Percentiles rank a stretch among this genome's conserved stretches.
Evolutionary conservation across 805 yeast genomes (phyloP).

Genomic region (Metschnikowia lachancei): DNA sequence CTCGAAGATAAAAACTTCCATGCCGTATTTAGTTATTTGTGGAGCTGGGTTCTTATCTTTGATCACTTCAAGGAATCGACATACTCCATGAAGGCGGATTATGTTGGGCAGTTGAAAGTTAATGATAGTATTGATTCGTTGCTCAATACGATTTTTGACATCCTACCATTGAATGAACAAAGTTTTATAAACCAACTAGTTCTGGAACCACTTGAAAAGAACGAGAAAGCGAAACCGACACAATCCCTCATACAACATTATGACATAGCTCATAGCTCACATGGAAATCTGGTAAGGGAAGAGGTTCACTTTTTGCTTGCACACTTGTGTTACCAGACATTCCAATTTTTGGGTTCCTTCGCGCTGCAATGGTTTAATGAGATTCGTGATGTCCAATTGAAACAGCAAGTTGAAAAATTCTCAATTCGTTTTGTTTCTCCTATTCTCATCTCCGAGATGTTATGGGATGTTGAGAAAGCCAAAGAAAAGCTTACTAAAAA

Average conservation of each 20-base stretch:
- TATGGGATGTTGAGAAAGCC: constrained; percentile 48
- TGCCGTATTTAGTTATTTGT: constrained; percentile 44
- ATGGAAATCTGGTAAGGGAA: constrained; percentile 22
- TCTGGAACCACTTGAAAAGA: constrained; percentile 16
- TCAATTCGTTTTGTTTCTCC: constrained; percentile 65
- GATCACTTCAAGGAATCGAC: constrained; percentile 63
- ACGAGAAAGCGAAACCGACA: constrained; percentile 13
- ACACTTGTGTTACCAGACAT: constrained; percentile 50
- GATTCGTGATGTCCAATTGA: constrained; percentile 65
- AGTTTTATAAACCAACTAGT: constrained; percentile 23
- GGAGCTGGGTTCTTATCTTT: constrained; percentile 68
- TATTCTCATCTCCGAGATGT: constrained; percentile 53
- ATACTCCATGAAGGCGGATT: constrained; percentile 57
- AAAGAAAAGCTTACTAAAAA: constrained; percentile 30
- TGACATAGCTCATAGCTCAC: constrained; percentile 20
- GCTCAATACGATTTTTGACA: constrained; percentile 58
- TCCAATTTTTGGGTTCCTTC: constrained; percentile 53
- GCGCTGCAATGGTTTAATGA: constrained; percentile 69
- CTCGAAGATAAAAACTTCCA: constrained; percentile 10
- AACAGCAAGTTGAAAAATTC: constrained; percentile 58
- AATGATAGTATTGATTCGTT: constrained; percentile 47
- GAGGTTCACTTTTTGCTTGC: constrained; percentile 44
- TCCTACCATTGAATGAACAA: constrained; percentile 41
- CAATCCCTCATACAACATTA: constrained; percentile 24
- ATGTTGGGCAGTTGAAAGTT: constrained; percentile 53